Conservation (phyloP, 345 rosid genomes). For the Eucalyptus dawsonii region DNA sequence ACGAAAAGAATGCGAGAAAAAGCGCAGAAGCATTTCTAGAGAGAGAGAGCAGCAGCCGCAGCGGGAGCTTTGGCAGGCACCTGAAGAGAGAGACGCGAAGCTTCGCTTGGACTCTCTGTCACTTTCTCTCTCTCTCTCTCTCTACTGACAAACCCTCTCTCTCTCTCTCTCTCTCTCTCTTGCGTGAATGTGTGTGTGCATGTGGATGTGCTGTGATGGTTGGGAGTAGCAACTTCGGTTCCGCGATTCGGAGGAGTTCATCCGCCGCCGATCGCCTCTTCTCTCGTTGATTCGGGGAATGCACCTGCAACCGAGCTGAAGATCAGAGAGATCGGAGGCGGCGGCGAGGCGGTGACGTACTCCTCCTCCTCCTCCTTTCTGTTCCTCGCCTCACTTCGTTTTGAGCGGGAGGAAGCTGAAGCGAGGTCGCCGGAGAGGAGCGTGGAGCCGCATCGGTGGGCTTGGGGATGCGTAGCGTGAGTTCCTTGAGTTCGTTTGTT, state of each 20-base stretch:
- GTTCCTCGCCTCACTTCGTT: background rate
- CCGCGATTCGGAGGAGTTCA: background rate
- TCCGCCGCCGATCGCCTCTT: background rate
- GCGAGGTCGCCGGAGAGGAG: background rate
- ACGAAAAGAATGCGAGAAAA: background rate
- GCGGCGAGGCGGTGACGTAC: background rate
- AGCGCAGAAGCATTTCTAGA: background rate
- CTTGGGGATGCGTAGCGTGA: background rate
- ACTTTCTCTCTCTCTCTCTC: background rate
- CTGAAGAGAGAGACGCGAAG: background rate
- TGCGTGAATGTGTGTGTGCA: background rate
- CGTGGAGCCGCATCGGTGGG: background rate
- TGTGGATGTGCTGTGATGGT: background rate
- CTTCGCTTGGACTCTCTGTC: background rate
- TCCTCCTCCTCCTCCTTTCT: background rate
- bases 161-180: background rate
- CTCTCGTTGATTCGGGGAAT: background rate
- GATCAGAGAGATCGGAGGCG: background rate
- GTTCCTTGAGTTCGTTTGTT: background rate
- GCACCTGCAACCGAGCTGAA: background rate
- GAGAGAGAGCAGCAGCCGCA: background rate
- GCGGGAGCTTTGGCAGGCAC: background rate
- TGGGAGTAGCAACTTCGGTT: background rate
- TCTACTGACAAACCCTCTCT: background rate
- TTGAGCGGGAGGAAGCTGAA: background rate